Evolutionary conservation across 169 alveolate genomes (phyloP).

Genomic region (Plasmodium reichenowi): DNA sequence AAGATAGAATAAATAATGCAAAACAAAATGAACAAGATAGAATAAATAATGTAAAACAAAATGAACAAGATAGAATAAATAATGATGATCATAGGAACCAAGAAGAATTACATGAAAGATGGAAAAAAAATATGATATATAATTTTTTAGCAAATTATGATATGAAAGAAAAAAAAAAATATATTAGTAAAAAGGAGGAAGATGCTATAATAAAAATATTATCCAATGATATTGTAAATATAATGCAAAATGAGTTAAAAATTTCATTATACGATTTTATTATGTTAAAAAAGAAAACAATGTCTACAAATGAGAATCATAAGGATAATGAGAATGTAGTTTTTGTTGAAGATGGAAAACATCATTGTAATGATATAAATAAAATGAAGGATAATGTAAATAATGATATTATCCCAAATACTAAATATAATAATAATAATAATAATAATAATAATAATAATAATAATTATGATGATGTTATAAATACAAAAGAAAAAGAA

Average conservation of each 20-base stretch:
- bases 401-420: constrained; percentile 3
- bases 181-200: background rate
- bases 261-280: background rate
- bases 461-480: too few species aligned
- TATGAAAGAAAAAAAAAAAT: background rate
- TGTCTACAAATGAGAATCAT: too few species aligned
- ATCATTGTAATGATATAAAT: too few species aligned
- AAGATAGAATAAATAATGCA: background rate
- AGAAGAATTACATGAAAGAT: background rate
- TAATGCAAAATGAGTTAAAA: constrained; percentile 21
- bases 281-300: too few species aligned
- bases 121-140: background rate
- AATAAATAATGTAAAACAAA: background rate
- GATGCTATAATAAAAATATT: background rate
- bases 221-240: constrained; percentile 10
- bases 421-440: too few species aligned
- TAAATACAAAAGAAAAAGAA: too few species aligned
- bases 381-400: background rate
- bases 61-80: background rate
- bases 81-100: background rate
- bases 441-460: too few species aligned
- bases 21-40: background rate
- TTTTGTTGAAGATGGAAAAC: too few species aligned
- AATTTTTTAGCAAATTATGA: background rate
- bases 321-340: too few species aligned